Evolutionary conservation across 2,329 filamentous ascomycete genomes (phyloP).

Genomic region (Beauveria medogensis): DNA sequence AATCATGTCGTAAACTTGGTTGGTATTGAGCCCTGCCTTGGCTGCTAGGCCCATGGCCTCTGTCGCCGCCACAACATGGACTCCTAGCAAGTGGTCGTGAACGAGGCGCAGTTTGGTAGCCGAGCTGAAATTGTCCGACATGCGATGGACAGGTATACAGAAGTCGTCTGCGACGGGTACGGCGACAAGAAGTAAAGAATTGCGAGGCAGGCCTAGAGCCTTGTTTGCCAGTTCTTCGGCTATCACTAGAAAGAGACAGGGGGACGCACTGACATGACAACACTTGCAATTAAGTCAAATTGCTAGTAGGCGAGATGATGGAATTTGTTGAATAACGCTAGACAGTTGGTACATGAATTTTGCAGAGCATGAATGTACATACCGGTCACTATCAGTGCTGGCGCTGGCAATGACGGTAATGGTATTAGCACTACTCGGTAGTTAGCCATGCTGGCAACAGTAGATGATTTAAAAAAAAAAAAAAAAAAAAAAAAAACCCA

Average conservation of each 20-base stretch:
- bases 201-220: not conserved
- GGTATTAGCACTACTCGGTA: not conserved
- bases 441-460: not conserved
- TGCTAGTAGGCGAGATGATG: not conserved
- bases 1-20: conserved; percentile 23
- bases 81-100: conserved; percentile 43
- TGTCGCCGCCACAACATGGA: conserved; percentile 42
- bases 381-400: not conserved
- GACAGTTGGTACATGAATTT: not conserved
- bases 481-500: no score
- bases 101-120: conserved; percentile 41
- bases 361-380: not conserved
- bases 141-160: not conserved
- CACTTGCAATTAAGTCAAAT: not conserved
- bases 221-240: not conserved
- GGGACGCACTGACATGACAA: not conserved
- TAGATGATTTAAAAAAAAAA: no score
- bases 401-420: not conserved
- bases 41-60: conserved; percentile 46
- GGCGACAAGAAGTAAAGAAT: not conserved
- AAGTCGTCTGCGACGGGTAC: not conserved
- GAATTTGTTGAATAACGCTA: not conserved
- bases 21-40: conserved; percentile 35
- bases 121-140: not conserved
- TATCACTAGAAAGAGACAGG: not conserved